Evolutionary conservation across 2,329 filamentous ascomycete species (phyloP).

Genomic region (Ciborinia camelliae): DNA sequence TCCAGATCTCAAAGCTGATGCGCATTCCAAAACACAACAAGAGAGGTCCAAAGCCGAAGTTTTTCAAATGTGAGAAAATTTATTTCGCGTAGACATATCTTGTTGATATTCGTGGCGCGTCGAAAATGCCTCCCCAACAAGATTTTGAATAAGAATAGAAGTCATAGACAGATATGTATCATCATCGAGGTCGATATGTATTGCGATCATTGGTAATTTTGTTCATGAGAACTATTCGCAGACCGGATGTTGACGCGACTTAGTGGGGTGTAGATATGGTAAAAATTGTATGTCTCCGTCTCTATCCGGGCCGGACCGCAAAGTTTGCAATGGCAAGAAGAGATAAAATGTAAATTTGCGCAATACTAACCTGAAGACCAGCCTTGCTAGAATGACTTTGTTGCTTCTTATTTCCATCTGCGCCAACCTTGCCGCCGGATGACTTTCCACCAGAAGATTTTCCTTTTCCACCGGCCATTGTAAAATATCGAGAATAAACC

Average conservation of each 20-base stretch:
- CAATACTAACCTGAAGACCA: slow-evolving; percentile 39
- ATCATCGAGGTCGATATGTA: background rate
- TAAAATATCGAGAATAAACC: slow-evolving; percentile 12
- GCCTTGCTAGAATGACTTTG: slow-evolving; percentile 40
- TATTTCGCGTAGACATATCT: slow-evolving; percentile 15
- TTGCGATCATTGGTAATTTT: background rate
- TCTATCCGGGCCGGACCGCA: background rate
- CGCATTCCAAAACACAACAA: background rate
- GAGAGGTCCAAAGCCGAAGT: background rate
- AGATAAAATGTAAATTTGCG: background rate
- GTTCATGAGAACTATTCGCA: slow-evolving; percentile 18
- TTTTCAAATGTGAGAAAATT: slow-evolving; percentile 15
- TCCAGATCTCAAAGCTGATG: background rate
- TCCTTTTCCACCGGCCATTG: slow-evolving; percentile 40
- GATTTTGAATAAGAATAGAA: background rate
- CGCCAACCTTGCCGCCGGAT: slow-evolving; percentile 39
- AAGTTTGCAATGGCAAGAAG: background rate
- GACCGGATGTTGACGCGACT: slow-evolving; percentile 32
- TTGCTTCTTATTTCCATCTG: slow-evolving; percentile 38
- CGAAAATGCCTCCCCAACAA: slow-evolving; percentile 14
- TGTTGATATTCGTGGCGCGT: slow-evolving; percentile 31
- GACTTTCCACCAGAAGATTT: slow-evolving; percentile 40
- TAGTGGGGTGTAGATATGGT: slow-evolving; percentile 31
- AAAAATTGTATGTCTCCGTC: slow-evolving; percentile 20
- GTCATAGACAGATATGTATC: background rate